Conservation (phyloP, 1,139 yeast genomes). For the Scheffersomyces parashehatae region DNA sequence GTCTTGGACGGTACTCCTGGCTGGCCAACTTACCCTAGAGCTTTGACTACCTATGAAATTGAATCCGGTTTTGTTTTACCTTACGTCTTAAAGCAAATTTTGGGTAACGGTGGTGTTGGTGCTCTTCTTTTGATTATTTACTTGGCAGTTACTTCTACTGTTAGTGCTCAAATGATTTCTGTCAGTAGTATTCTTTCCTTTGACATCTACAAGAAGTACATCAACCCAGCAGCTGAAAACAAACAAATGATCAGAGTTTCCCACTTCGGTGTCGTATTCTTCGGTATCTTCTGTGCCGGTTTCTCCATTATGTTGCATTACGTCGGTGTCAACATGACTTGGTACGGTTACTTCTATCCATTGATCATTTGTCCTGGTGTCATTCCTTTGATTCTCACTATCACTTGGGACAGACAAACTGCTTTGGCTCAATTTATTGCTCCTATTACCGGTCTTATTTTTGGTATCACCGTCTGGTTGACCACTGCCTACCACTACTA, state of each 20-base stretch:
- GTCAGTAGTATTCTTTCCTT: conserved; percentile 31
- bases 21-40: conserved; percentile 32
- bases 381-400: conserved; percentile 31
- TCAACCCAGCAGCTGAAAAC: conserved; percentile 26
- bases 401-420: conserved; percentile 35
- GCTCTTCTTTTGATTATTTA: conserved; percentile 27
- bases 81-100: conserved; percentile 24
- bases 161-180: conserved; percentile 33
- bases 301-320: conserved; percentile 33
- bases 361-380: conserved; percentile 39
- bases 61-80: conserved; percentile 31
- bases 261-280: conserved; percentile 28
- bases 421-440: conserved; percentile 26
- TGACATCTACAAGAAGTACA: conserved; percentile 31
- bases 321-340: conserved; percentile 32
- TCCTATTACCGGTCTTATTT: conserved; percentile 24
- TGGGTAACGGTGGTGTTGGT: conserved; percentile 32
- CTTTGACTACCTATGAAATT: conserved; percentile 25
- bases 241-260: conserved; percentile 27
- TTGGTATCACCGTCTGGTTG: conserved; percentile 27
- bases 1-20: conserved; percentile 23
- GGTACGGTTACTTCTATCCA: conserved; percentile 37
- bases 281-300: conserved; percentile 31
- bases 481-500: conserved; percentile 25
- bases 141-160: conserved; percentile 34